These are phyloP conservation scores for Dactylella cylindrospora DNA, from an alignment of 2,329 filamentous ascomycete genomes.

Conservation along the genomic window DNA sequence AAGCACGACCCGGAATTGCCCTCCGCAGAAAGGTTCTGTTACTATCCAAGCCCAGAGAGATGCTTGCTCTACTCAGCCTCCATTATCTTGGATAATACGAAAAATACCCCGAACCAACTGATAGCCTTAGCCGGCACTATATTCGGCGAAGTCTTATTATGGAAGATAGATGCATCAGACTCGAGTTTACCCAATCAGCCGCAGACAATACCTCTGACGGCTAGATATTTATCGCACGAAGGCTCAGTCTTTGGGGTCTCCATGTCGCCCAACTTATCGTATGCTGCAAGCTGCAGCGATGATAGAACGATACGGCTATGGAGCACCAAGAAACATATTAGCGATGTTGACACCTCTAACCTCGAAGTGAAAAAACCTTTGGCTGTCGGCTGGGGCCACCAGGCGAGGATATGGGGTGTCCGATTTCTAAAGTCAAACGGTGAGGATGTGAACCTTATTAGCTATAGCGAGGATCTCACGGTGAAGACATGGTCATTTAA, in stretches of 20 bases:
- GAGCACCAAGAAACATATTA: constrained; percentile 58
- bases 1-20: constrained; percentile 43
- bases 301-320: constrained; percentile 87
- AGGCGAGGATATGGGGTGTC: constrained; percentile 86
- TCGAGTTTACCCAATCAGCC: neutral
- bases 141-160: constrained; percentile 90
- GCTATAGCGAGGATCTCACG: constrained; percentile 47
- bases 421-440: constrained; percentile 60
- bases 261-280: constrained; percentile 66
- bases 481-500: constrained; percentile 46
- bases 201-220: constrained; percentile 18
- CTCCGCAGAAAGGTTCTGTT: constrained; percentile 47
- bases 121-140: constrained; percentile 72
- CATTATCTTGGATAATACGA: constrained; percentile 53
- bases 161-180: constrained; percentile 55
- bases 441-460: constrained; percentile 30
- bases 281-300: constrained; percentile 92
- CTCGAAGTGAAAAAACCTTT: constrained; percentile 46
- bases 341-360: constrained; percentile 50
- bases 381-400: constrained; percentile 79
- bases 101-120: neutral
- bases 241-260: constrained; percentile 90
- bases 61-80: constrained; percentile 87
- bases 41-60: constrained; percentile 57
- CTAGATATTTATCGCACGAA: constrained; percentile 71